Conservation (phyloP, 352 stramenopile species). For the Phytophthora gonapodyides region DNA sequence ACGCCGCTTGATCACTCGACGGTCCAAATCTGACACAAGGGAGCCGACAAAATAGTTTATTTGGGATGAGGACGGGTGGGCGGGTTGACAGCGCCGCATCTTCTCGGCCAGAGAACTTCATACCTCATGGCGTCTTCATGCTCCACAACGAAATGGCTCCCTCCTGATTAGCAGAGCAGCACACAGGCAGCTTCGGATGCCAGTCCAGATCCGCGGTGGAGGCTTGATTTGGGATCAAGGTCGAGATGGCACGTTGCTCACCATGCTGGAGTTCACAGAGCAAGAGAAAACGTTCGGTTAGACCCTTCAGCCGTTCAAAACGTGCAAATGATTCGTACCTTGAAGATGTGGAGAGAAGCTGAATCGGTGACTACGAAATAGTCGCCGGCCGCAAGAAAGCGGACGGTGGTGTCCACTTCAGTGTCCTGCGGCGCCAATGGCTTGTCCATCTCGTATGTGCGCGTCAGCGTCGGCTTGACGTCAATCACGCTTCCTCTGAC, state of each 20-base stretch:
- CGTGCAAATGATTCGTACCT: slow-evolving; percentile 26
- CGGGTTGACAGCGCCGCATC: neutral
- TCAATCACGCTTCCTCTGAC: slow-evolving; percentile 40
- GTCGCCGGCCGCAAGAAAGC: slow-evolving; percentile 35
- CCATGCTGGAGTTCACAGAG: slow-evolving; percentile 29
- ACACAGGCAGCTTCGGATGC: slow-evolving; percentile 39
- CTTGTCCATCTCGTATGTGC: slow-evolving; percentile 38
- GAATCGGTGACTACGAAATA: slow-evolving; percentile 49
- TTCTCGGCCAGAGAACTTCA: neutral
- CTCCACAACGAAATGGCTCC: slow-evolving; percentile 46
- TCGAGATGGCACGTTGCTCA: slow-evolving; percentile 22
- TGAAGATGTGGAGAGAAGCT: slow-evolving; percentile 37
- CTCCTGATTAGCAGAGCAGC: slow-evolving; percentile 44
- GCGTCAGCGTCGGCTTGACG: slow-evolving; percentile 28
- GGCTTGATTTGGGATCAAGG: slow-evolving; percentile 34
- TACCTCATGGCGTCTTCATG: slow-evolving; percentile 26
- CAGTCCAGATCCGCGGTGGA: slow-evolving; percentile 44
- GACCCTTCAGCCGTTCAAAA: neutral
- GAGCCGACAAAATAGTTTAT: slow-evolving; percentile 37
- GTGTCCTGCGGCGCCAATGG: slow-evolving; percentile 7
- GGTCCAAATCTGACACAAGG: slow-evolving; percentile 20
- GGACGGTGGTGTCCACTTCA: slow-evolving; percentile 33
- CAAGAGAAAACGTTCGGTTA: slow-evolving; percentile 1
- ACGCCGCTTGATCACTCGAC: slow-evolving; percentile 10
- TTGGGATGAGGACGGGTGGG: slow-evolving; percentile 12